Base-by-base conservation (phyloP, 106 monocot genomes). In the Dendrobium catenatum region DNA sequence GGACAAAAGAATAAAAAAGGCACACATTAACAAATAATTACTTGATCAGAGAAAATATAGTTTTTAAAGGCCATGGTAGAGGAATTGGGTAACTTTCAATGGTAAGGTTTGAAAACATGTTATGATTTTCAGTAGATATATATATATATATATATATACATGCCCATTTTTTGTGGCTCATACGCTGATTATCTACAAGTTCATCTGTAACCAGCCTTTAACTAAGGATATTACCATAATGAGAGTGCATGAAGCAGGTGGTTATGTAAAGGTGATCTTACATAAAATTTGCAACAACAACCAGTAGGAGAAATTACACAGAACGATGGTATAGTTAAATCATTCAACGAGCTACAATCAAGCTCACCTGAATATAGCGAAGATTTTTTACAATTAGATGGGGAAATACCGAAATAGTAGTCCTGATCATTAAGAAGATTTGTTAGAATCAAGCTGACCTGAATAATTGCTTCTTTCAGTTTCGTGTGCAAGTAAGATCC, bases 381-480 rank as follows among this genome's bases (percentile, higher is more conserved):
- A 70, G n/a, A 37, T 15, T 70, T 70, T 29, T 37, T 37, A 70
- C 33, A 70, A 70, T 33, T 70, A 70, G 29, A 37, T 70, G 33
- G 70, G 29, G 37, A 70, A 70, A 26, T 26, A 26, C 26, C 26
- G 26, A 26, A 26, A 13, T 70, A 4, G 37, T 4, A 70, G 16
- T 70, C 10, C 3, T 4, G 24, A 70, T 37, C 31, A 22, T 31
- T 2, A 15, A 70, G 29, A 70, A 19, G 19, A 74, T 61, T 51
- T 74, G 74, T 10, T 44, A 42, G 0, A 42, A 44, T 74, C 18
- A 74, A 74, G 43, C 20, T 42, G 73, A 88, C 97, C 97, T 91
- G 87, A 47, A 90, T 72, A 64, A 98, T 92, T 84, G 92, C 90
- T 89, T 98, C 92, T 82, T 98, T 98, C 40, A 98, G 81, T 75